Conservation (phyloP, 148 eudicot genomes). For the Spergularia marina region DNA sequence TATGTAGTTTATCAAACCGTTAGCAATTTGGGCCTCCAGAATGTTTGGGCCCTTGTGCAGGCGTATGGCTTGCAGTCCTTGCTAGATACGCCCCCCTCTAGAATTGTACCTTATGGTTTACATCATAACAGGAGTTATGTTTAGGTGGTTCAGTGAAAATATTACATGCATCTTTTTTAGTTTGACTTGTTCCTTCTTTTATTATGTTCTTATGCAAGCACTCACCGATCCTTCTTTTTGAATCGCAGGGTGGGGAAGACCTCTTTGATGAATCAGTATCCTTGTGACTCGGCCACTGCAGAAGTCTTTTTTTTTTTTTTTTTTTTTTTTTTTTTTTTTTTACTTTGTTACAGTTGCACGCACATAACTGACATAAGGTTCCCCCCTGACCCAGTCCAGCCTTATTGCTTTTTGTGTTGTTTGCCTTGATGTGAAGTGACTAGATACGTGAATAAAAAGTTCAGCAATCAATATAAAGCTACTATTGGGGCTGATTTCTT, state of each 20-base stretch:
- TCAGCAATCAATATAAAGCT: conserved; percentile 94
- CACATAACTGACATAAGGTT: background rate
- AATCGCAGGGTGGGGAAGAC: conserved; percentile 90
- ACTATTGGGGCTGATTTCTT: conserved; percentile 96
- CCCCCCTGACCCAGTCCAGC: background rate
- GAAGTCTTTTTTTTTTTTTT: background rate
- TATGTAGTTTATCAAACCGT: no score
- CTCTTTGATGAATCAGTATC: conserved; percentile 98
- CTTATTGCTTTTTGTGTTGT: conserved; percentile 15
- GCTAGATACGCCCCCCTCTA: no score
- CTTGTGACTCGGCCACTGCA: conserved; percentile 17
- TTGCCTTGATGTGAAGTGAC: conserved; percentile 38
- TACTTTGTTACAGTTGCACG: background rate
- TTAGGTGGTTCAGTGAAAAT: background rate
- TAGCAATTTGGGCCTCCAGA: no score
- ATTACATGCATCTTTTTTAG: background rate
- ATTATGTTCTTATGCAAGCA: background rate
- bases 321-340: background rate
- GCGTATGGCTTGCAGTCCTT: no score
- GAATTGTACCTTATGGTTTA: background rate
- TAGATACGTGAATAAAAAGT: conserved; percentile 95
- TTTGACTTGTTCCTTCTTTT: background rate
- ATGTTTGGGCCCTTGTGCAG: no score
- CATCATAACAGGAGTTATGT: background rate
- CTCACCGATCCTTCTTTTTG: conserved; percentile 28